A percentile compares a stretch with the other conserved stretches of the same genome.
Evolutionary conservation across 768 basidiomycete species (phyloP).

Genomic region (Pleurotus eryngii): DNA sequence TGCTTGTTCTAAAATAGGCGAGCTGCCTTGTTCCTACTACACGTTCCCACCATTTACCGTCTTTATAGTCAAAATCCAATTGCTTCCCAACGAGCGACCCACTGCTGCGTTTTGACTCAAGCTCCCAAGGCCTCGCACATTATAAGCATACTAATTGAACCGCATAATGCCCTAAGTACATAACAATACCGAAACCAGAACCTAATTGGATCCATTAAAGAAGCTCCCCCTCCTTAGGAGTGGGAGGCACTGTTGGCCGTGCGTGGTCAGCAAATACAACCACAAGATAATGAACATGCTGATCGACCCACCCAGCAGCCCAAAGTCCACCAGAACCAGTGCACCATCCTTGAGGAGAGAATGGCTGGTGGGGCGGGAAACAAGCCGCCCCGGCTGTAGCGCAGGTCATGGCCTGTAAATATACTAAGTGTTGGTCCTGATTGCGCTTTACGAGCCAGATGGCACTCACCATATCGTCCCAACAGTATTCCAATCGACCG

Average conservation of each 20-base stretch:
- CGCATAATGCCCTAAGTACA: too few relatives aligned
- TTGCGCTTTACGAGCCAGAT: neutral
- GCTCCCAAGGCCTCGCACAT: too few relatives aligned
- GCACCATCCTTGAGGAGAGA: conserved; percentile 9
- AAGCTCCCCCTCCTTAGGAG: neutral
- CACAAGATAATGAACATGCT: neutral
- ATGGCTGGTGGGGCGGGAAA: conserved; percentile 7
- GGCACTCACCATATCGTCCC: neutral
- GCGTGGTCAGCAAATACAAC: neutral
- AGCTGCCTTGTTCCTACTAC: neutral
- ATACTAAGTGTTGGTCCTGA: neutral
- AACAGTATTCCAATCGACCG: neutral
- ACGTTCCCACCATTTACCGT: too few relatives aligned
- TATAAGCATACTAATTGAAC: too few relatives aligned
- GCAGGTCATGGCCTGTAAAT: neutral
- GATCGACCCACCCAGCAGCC: conserved; percentile 4
- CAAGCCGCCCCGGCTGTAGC: conserved; percentile 7
- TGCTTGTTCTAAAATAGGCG: conserved; percentile 35
- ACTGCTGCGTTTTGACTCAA: too few relatives aligned
- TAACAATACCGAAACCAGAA: too few relatives aligned
- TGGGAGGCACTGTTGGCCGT: neutral
- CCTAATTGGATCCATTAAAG: neutral
- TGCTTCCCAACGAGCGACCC: neutral
- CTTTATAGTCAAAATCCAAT: neutral
- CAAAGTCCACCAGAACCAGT: neutral